These are phyloP conservation scores for Collybia mongolica DNA, from an alignment of 768 basidiomycete genomes.

Conservation along the genomic window DNA sequence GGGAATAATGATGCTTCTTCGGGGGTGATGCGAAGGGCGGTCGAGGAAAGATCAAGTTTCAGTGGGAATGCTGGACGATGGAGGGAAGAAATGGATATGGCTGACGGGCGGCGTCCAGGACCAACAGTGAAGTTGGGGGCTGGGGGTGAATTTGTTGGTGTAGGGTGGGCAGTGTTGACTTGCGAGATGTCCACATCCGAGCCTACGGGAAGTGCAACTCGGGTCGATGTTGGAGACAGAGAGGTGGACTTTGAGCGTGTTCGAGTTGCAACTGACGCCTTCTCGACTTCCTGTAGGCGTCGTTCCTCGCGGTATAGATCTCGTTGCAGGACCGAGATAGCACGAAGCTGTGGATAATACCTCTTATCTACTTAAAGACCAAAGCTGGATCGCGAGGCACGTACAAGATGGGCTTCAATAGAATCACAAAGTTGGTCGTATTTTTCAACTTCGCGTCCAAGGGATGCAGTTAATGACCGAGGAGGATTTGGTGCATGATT, in stretches of 20 bases:
- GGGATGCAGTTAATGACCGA: slow-evolving; percentile 56
- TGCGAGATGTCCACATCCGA: slow-evolving; percentile 5
- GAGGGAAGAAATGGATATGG: slow-evolving; percentile 79
- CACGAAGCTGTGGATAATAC: slow-evolving; percentile 48
- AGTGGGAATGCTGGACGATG: slow-evolving; percentile 68
- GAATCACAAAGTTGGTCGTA: slow-evolving; percentile 81
- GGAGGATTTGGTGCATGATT: slow-evolving; percentile 62
- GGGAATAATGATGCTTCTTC: slow-evolving; percentile 60
- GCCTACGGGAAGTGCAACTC: slow-evolving; percentile 15
- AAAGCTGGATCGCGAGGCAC: slow-evolving; percentile 19
- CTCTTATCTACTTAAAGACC: not conserved
- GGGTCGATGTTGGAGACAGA: slow-evolving; percentile 22
- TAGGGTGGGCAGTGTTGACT: slow-evolving; percentile 5
- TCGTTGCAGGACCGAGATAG: slow-evolving; percentile 70
- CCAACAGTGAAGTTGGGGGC: slow-evolving; percentile 26
- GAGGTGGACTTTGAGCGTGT: slow-evolving; percentile 19
- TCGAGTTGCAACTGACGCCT: slow-evolving; percentile 28
- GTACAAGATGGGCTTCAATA: slow-evolving; percentile 70
- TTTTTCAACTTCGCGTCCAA: slow-evolving; percentile 74
- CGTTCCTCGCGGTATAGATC: slow-evolving; percentile 65
- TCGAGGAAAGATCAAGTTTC: slow-evolving; percentile 80
- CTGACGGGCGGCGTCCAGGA: slow-evolving; percentile 62
- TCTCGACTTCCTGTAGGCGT: slow-evolving; percentile 40
- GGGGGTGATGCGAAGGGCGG: slow-evolving; percentile 61
- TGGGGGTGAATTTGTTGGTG: slow-evolving; percentile 17